A percentile compares a stretch with the other conserved stretches of the same genome.
Conservation (phyloP, 768 basidiomycete species). For the Kwoniella shandongensis region DNA sequence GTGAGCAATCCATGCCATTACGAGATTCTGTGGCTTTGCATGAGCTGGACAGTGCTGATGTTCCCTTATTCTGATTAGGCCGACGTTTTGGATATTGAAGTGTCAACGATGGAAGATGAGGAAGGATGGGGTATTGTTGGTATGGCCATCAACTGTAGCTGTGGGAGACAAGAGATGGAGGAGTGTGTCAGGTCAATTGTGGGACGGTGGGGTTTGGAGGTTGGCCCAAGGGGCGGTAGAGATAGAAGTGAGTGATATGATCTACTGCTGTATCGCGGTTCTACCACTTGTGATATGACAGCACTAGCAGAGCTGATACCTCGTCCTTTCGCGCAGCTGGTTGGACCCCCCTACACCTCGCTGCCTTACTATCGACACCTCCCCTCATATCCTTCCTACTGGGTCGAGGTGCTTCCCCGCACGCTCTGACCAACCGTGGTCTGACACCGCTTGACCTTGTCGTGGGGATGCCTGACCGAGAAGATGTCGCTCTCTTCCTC, state of each 20-base stretch:
- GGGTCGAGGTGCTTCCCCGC: conserved; percentile 85
- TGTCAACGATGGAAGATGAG: conserved; percentile 65
- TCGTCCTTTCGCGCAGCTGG: conserved; percentile 69
- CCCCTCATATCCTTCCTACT: conserved; percentile 88
- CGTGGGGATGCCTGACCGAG: conserved; percentile 73
- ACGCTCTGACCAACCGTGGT: conserved; percentile 71
- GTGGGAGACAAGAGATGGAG: conserved; percentile 84
- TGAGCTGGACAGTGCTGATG: no score
- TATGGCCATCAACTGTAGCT: conserved; percentile 57
- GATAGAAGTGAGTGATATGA: conserved; percentile 69
- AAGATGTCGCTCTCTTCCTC: conserved; percentile 80
- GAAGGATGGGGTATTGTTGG: conserved; percentile 68
- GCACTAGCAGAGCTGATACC: not conserved
- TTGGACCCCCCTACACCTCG: conserved; percentile 93
- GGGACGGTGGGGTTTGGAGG: conserved; percentile 51
- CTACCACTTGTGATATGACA: no score
- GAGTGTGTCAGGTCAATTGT: conserved; percentile 81
- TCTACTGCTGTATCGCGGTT: conserved; percentile 23
- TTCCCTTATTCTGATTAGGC: conserved; percentile 17
- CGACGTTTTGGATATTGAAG: conserved; percentile 33
- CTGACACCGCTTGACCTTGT: conserved; percentile 87
- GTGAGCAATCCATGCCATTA: conserved; percentile 15
- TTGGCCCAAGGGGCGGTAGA: conserved; percentile 36
- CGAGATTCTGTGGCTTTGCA: not conserved
- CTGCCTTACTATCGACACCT: conserved; percentile 81